Conservation (phyloP, 305 asterid species). For the Fraxinus paxiana region DNA sequence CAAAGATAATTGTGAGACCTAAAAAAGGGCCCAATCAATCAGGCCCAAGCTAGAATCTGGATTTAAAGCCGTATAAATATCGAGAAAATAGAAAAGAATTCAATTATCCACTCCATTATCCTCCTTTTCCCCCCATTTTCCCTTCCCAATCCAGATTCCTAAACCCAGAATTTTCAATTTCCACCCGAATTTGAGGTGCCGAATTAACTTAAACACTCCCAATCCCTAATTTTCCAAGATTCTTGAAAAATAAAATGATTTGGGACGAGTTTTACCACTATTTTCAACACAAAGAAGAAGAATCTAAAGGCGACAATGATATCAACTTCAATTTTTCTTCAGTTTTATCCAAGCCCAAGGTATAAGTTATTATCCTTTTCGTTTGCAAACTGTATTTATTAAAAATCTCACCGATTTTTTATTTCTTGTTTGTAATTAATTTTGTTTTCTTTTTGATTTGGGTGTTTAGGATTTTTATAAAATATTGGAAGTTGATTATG, state of each 20-base stretch:
- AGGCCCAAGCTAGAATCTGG: not conserved
- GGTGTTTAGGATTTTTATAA: conserved; percentile 67
- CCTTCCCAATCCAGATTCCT: conserved; percentile 22
- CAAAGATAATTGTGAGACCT: not conserved
- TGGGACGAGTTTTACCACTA: conserved; percentile 61
- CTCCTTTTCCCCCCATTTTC: conserved; percentile 16
- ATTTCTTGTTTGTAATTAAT: not conserved
- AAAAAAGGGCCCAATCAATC: not conserved
- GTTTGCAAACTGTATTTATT: not conserved
- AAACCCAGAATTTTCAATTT: not conserved
- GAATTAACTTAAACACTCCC: not conserved
- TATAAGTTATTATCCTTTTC: not conserved
- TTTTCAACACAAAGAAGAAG: conserved; percentile 32
- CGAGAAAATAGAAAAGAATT: not conserved
- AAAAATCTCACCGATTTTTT: not conserved
- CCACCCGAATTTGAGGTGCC: not conserved
- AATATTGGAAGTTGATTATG: conserved; percentile 75
- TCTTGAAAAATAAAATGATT: conserved; percentile 36
- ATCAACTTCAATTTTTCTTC: conserved; percentile 64
- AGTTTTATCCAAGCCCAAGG: conserved; percentile 68
- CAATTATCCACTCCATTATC: not conserved
- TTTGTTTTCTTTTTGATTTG: not conserved
- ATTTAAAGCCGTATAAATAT: not conserved
- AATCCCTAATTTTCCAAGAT: not conserved
- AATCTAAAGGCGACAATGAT: conserved; percentile 38